Percentiles rank a stretch among this genome's conserved stretches.
These are phyloP conservation scores for Monilinia fructicola DNA, from an alignment of 2,329 filamentous ascomycete species.

Conservation along the genomic window DNA sequence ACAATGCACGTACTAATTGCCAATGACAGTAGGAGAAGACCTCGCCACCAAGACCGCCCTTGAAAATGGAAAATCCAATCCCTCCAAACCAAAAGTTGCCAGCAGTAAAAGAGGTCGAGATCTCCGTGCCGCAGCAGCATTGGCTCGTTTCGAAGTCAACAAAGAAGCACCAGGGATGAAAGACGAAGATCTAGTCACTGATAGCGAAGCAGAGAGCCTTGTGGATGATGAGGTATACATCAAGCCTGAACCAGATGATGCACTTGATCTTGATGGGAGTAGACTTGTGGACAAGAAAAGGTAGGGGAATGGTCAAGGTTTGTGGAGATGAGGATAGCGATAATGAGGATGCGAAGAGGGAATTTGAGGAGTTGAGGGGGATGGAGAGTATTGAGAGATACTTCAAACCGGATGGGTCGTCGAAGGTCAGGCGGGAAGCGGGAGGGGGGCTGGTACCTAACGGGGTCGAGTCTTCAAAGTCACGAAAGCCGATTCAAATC, in stretches of 20 bases:
- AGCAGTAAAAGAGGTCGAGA: conserved; percentile 59
- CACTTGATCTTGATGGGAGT: conserved; percentile 63
- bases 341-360: conserved; percentile 55
- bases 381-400: conserved; percentile 43
- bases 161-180: conserved; percentile 44
- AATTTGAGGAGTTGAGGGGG: conserved; percentile 66
- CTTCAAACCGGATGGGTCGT: not conserved
- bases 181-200: conserved; percentile 44
- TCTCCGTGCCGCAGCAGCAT: conserved; percentile 58
- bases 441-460: not conserved
- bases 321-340: conserved; percentile 68
- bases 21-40: conserved; percentile 50
- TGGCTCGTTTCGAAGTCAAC: conserved; percentile 54
- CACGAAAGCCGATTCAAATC: not conserved
- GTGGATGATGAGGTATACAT: conserved; percentile 50
- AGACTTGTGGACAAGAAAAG: conserved; percentile 65
- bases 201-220: conserved; percentile 47
- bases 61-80: conserved; percentile 51
- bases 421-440: not conserved
- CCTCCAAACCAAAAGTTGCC: conserved; percentile 59
- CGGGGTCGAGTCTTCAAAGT: not conserved
- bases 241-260: conserved; percentile 51
- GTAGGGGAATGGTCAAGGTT: conserved; percentile 67
- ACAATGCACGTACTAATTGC: not conserved
- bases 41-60: conserved; percentile 49